Evolutionary conservation across 2,329 filamentous ascomycete species (phyloP), one percentile per base, ranked within the genome.

Genomic region (Capronia coronata): DNA sequence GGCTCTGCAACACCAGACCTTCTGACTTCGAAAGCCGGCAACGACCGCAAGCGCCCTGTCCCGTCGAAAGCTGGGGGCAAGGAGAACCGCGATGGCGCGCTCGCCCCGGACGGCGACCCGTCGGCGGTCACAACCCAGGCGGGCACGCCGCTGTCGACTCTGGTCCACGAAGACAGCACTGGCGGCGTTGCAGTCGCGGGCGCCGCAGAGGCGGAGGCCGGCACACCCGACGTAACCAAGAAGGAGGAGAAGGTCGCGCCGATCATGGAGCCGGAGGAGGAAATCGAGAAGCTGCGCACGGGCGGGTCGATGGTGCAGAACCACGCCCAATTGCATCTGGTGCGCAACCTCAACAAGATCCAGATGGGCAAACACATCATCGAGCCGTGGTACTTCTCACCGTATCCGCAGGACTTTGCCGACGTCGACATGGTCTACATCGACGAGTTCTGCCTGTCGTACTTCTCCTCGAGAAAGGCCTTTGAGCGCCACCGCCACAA

Each of bases 281-380:
- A 98, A 67, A 96, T 97, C 49, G 93, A 98, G 66, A 95, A 96
- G 65, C 76, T 98, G 8, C 83, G 93, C 34, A 95, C 89, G 2
- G 87, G 87, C 19, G 94, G 93, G 25, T 96, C 89, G 54, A 97
- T 98, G 93, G 98, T 94, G 9, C 94, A 98, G 65, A 97, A 97
- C 59, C 93, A 94, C 49, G 89, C 91, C 10, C 94, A 98, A 65
- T 89, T 98, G 54, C 91, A 91, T 19, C 85, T 94, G 46, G 94
- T 98, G 48, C 84, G 93, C 63, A 98, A 98, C 65, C 82, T 98
- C 58, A 87, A 87, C 47, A 90, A 86, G 59, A 84, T 98, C 2
- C 91, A 97, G 65, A 97, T 98, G 75, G 94, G 93, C 38, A 82
- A 84, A 60, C 85, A 83, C 65, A 88, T 96, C 62, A 80, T 98